phyloP scores from a whole-genome alignment of 305 asterid genomes.

The Fraxinus albicans region DNA sequence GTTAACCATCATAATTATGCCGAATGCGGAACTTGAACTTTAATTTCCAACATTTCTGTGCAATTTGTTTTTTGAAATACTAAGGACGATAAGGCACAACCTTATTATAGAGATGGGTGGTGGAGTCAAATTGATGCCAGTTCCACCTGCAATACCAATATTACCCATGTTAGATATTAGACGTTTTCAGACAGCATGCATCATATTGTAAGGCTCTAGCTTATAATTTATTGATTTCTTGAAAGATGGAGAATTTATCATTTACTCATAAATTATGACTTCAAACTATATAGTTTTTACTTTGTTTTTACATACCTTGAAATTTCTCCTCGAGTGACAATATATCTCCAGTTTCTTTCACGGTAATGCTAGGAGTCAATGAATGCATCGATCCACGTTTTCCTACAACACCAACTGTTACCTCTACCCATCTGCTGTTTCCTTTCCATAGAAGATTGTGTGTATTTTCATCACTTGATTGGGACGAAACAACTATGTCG shows the following conservation, averaged over 20 bases:
- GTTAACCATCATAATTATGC: background rate
- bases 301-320: slow-evolving; percentile 51
- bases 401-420: slow-evolving; percentile 87
- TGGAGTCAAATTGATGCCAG: slow-evolving; percentile 91
- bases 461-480: slow-evolving; percentile 41
- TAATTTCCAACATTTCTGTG: background rate
- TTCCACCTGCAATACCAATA: slow-evolving; percentile 63
- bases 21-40: background rate
- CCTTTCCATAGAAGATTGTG: slow-evolving; percentile 75
- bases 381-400: slow-evolving; percentile 71
- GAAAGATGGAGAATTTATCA: background rate
- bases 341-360: slow-evolving; percentile 85
- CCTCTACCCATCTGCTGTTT: slow-evolving; percentile 87
- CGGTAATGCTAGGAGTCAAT: slow-evolving; percentile 86
- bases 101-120: slow-evolving; percentile 83
- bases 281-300: background rate
- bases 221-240: background rate
- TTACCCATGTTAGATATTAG: slow-evolving; percentile 21
- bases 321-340: slow-evolving; percentile 93
- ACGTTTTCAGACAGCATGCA: background rate
- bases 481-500: slow-evolving; percentile 62
- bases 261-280: background rate
- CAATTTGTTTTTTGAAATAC: background rate
- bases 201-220: background rate
- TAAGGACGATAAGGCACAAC: slow-evolving; percentile 26